Percentiles rank a stretch among this genome's conserved stretches.
These are phyloP conservation scores for Saccharomyces mikatae DNA, from an alignment of 805 yeast species.

Conservation along the genomic window DNA sequence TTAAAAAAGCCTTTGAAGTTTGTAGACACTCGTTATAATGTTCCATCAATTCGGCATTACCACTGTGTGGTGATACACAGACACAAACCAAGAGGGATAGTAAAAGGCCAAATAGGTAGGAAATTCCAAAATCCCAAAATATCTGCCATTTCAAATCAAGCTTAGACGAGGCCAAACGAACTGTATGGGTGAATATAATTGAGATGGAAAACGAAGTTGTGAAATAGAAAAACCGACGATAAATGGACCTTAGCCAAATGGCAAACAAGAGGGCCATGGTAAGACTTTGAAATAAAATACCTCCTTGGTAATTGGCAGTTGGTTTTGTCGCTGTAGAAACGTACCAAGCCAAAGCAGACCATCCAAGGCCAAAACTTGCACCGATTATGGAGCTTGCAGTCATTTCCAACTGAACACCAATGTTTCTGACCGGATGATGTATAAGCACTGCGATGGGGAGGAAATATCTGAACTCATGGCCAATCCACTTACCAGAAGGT, in stretches of 20 bases:
- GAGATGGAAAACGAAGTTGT: constrained; percentile 32
- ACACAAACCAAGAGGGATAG: constrained; percentile 32
- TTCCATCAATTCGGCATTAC: constrained; percentile 29
- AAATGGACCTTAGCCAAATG: constrained; percentile 37
- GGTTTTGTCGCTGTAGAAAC: constrained; percentile 36
- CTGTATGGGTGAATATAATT: constrained; percentile 31
- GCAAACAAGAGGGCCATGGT: constrained; percentile 32
- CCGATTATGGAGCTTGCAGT: constrained; percentile 36
- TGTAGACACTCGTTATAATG: constrained; percentile 21
- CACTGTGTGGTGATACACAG: constrained; percentile 34
- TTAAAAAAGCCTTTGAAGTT: constrained; percentile 22
- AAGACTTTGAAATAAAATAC: constrained; percentile 37
- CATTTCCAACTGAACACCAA: constrained; percentile 42
- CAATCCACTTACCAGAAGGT: constrained; percentile 37
- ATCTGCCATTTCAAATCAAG: constrained; percentile 27
- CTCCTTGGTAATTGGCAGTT: constrained; percentile 38
- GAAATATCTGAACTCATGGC: constrained; percentile 32
- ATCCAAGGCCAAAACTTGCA: constrained; percentile 35
- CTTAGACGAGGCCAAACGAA: constrained; percentile 14
- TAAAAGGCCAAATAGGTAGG: constrained; percentile 38
- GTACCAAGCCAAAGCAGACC: constrained; percentile 38
- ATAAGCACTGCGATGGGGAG: constrained; percentile 36
- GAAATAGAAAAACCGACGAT: constrained; percentile 35
- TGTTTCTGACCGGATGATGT: constrained; percentile 40
- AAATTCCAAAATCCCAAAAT: constrained; percentile 38